phyloP scores from a whole-genome alignment of 768 basidiomycete genomes.

The Leucosporidium scottii region DNA sequence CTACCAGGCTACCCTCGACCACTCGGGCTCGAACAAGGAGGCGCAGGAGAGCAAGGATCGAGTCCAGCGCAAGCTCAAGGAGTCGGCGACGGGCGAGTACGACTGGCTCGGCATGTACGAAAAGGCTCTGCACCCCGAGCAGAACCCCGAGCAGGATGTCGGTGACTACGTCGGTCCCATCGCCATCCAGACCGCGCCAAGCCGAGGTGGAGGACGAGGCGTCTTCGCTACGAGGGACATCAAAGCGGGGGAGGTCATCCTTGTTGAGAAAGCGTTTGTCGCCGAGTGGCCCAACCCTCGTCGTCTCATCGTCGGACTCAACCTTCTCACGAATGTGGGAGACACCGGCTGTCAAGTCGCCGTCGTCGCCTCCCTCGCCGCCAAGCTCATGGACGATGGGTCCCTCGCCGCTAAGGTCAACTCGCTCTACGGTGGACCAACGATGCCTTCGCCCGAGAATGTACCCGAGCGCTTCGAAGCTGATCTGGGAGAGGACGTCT shows the following conservation, averaged over 20 bases:
- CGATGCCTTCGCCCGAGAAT: not conserved
- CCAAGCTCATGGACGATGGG: not conserved
- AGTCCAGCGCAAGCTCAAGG: not conserved
- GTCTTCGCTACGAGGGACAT: slow-evolving; percentile 21
- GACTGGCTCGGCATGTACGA: slow-evolving; percentile 1
- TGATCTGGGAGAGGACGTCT: not conserved
- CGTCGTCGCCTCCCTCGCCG: not conserved
- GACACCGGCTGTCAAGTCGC: not conserved
- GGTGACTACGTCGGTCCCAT: slow-evolving; percentile 12
- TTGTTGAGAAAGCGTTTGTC: slow-evolving; percentile 53
- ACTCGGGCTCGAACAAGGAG: not conserved
- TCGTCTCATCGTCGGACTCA: slow-evolving; percentile 65
- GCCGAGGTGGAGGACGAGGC: slow-evolving; percentile 11
- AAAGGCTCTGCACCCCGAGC: not conserved
- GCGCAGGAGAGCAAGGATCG: not conserved
- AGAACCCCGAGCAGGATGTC: not conserved
- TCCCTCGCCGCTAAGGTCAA: not conserved
- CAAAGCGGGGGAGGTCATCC: slow-evolving; percentile 10
- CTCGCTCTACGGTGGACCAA: not conserved
- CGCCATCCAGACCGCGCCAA: not conserved
- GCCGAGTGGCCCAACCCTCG: slow-evolving; percentile 57
- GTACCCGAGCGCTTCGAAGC: not conserved
- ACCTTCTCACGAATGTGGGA: not conserved
- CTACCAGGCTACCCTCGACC: not conserved
- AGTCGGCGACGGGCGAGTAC: slow-evolving; percentile 6